Evolutionary conservation across 441 rosid genomes (phyloP), one percentile per base, ranked within the genome.

Genomic region (Croton laevigatus): DNA sequence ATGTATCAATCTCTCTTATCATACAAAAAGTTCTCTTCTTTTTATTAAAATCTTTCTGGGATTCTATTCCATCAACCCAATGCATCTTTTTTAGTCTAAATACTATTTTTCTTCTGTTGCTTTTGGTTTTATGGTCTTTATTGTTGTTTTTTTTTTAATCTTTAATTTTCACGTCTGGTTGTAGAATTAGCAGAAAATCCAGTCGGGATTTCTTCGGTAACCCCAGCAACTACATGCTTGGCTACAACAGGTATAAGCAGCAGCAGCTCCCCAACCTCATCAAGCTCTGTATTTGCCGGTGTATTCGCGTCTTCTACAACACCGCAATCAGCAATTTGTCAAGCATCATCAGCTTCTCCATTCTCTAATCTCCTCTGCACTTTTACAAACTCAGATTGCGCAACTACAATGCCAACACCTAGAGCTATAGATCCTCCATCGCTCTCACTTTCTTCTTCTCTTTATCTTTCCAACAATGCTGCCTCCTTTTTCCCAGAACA

Each of bases 121-220:
- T 37, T 44, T 49, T 54, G 14, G 38, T 62, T 66, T 58, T 48
- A 8, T 49, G 19, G 4, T 12, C 6, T 17, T 68, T 2, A 27
- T 27, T 27, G 1, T 27, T 27, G 32, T 27, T 27, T 27, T 27
- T 27, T 51, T 32, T 32, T 52, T 59, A 12, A 49, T 4, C 42
- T 60, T 53, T 1, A 27, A 2, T 27, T 19, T 19, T 58, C 67
- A 3, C 57, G 46, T 57, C 22, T 68, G 52, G 37, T 66, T n/a
- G 54, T 83, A 88, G 87, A 86, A 67, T 68, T 84, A 46, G 83
- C 85, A 40, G 93, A 88, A 36, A 86, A 82, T 65, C 65, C 79
- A 38, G 22, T 75, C 13, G 75, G 68, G 40, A 42, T 79, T 34
- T 77, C 87, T 57, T 68, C 89, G 4, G 73, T 84, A 8, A 66